Conservation (phyloP, 2,329 filamentous ascomycete genomes). For the Epichloe festucae region DNA sequence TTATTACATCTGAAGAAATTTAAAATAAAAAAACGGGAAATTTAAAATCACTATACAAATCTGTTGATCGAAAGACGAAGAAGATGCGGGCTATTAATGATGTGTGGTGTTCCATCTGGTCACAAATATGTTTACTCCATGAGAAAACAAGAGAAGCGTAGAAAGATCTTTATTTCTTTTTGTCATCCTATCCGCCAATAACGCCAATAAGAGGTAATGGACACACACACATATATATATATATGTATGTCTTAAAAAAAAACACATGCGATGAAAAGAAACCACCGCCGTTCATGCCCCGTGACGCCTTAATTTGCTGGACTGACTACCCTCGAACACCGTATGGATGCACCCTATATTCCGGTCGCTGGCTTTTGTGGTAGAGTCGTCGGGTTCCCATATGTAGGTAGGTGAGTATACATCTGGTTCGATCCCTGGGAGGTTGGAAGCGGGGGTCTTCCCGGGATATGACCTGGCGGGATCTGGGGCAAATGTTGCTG, state of each 20-base stretch:
- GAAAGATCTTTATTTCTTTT: not conserved
- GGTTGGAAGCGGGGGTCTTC: slow-evolving; percentile 32
- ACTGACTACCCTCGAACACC: slow-evolving; percentile 14
- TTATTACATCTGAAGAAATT: not conserved
- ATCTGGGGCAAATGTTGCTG: slow-evolving; percentile 28
- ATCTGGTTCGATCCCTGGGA: slow-evolving; percentile 30
- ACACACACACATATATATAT: not conserved
- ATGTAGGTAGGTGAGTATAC: slow-evolving; percentile 40
- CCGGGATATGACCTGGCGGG: slow-evolving; percentile 28
- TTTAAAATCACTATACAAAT: slow-evolving; percentile 8
- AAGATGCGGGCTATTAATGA: slow-evolving; percentile 13
- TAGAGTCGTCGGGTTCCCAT: slow-evolving; percentile 46
- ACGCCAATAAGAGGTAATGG: slow-evolving; percentile 20
- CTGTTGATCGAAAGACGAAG: slow-evolving; percentile 9
- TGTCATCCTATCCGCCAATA: slow-evolving; percentile 22
- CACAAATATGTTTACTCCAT: not conserved
- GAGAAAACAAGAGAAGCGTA: not conserved
- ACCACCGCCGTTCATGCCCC: slow-evolving; percentile 20
- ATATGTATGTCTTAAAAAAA: not conserved
- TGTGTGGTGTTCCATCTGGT: slow-evolving; percentile 1
- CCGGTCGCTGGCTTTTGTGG: slow-evolving; percentile 45
- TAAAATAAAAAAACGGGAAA: not conserved
- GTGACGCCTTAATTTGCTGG: slow-evolving; percentile 18
- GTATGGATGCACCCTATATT: slow-evolving; percentile 25
- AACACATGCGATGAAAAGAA: slow-evolving; percentile 5